A percentile compares a stretch with the other conserved stretches of the same genome.
These are phyloP conservation scores for Vigna nakashimae DNA, from an alignment of 306 rosid species.

Conservation along the genomic window DNA sequence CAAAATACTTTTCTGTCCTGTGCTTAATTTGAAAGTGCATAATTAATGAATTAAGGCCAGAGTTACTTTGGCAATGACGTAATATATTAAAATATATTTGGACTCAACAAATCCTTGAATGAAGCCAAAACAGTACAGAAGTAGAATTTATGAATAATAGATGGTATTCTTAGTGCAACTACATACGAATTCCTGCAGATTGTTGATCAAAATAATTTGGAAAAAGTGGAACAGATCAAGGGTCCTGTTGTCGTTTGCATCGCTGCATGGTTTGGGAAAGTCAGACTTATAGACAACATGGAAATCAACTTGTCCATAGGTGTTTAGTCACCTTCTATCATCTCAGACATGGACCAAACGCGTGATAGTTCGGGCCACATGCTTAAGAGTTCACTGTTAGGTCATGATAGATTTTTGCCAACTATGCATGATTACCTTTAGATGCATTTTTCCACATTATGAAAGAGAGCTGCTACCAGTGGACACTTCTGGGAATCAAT, in stretches of 20 bases:
- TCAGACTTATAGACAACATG: slow-evolving; percentile 81
- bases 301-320: slow-evolving; percentile 63
- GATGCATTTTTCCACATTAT: slow-evolving; percentile 11
- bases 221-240: slow-evolving; percentile 64
- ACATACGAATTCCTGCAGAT: slow-evolving; percentile 54
- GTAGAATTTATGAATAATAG: slow-evolving; percentile 5
- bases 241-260: slow-evolving; percentile 79
- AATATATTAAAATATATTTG: neutral
- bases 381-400: neutral
- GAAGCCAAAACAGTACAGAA: slow-evolving; percentile 21
- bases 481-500: slow-evolving; percentile 16
- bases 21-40: slow-evolving; percentile 8
- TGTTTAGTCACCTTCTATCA: slow-evolving; percentile 17
- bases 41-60: slow-evolving; percentile 2
- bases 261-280: slow-evolving; percentile 91
- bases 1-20: neutral
- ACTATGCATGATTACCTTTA: neutral
- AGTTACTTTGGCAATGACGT: slow-evolving; percentile 10
- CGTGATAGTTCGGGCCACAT: neutral
- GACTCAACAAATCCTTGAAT: neutral
- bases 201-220: slow-evolving; percentile 77
- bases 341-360: slow-evolving; percentile 4
- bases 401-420: neutral
- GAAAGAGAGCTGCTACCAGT: neutral
- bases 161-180: slow-evolving; percentile 27